Conservation (phyloP, 441 rosid species). For the Macaranga tanarius region DNA sequence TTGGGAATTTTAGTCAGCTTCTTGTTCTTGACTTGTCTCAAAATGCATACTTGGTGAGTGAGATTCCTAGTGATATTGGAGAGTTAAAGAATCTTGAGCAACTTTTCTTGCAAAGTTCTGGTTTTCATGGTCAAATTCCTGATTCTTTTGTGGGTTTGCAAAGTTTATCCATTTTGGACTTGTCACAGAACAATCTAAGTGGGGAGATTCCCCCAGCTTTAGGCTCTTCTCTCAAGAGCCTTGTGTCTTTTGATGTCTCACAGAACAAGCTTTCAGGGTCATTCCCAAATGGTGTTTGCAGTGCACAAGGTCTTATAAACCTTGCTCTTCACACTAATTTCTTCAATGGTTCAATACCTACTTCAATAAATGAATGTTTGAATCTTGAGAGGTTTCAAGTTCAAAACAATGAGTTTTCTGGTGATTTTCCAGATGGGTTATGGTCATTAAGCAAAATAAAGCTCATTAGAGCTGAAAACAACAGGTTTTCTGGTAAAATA, state of each 20-base stretch:
- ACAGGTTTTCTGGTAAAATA: slow-evolving; percentile 60
- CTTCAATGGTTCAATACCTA: slow-evolving; percentile 61
- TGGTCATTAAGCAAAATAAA: slow-evolving; percentile 60
- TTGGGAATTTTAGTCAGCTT: slow-evolving; percentile 39
- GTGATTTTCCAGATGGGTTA: slow-evolving; percentile 58
- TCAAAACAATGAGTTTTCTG: slow-evolving; percentile 69
- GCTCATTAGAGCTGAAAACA: slow-evolving; percentile 55
- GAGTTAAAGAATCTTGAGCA: slow-evolving; percentile 43
- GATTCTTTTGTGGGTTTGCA: slow-evolving; percentile 50
- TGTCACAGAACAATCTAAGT: slow-evolving; percentile 56
- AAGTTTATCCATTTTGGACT: slow-evolving; percentile 30
- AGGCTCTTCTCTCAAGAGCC: slow-evolving; percentile 51
- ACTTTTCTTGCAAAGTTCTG: slow-evolving; percentile 47
- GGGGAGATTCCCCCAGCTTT: slow-evolving; percentile 60
- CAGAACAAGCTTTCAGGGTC: slow-evolving; percentile 62
- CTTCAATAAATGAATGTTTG: slow-evolving; percentile 55
- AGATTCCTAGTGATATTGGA: slow-evolving; percentile 57
- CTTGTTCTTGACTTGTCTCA: slow-evolving; percentile 61
- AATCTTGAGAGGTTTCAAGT: slow-evolving; percentile 61
- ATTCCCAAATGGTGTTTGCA: slow-evolving; percentile 61
- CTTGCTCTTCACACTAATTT: slow-evolving; percentile 58
- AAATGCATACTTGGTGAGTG: slow-evolving; percentile 58
- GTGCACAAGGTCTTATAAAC: slow-evolving; percentile 46
- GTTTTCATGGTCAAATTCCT: slow-evolving; percentile 64
- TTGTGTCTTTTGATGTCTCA: slow-evolving; percentile 56